These are phyloP conservation scores for Porodaedalea pini DNA, from an alignment of 1,284 basidiomycete species.

Conservation along the genomic window DNA sequence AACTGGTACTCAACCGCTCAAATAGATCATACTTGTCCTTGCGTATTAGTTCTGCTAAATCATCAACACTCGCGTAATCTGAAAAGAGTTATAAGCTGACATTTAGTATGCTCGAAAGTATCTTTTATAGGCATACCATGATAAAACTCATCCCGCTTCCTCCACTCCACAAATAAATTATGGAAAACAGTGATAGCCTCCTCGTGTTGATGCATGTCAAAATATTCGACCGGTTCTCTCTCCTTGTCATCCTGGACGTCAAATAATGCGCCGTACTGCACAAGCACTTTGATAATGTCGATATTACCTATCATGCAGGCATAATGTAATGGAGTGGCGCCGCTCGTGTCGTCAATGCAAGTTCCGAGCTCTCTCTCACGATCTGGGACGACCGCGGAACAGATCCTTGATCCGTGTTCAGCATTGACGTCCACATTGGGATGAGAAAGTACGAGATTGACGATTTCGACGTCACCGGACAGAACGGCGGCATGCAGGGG, in stretches of 20 bases:
- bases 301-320: slow-evolving; percentile 13
- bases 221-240: slow-evolving; percentile 8
- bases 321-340: slow-evolving; percentile 8
- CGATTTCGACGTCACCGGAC: slow-evolving; percentile 3
- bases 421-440: background rate
- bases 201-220: background rate
- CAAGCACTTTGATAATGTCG: slow-evolving; percentile 2
- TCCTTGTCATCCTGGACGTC: background rate
- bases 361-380: slow-evolving; percentile 2
- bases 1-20: no score
- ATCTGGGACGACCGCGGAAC: background rate
- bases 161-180: background rate
- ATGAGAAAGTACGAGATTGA: background rate
- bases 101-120: no score
- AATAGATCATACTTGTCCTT: background rate
- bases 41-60: background rate
- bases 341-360: background rate
- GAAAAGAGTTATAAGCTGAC: no score
- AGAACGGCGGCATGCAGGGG: slow-evolving; percentile 10
- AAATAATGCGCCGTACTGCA: slow-evolving; percentile 1
- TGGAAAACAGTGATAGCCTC: background rate
- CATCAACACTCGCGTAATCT: background rate
- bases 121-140: background rate
- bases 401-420: background rate
- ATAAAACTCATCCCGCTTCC: background rate